Percentiles rank a stretch among this genome's conserved stretches.
Conservation (phyloP, 345 rosid genomes). For the Gossypium raimondii region DNA sequence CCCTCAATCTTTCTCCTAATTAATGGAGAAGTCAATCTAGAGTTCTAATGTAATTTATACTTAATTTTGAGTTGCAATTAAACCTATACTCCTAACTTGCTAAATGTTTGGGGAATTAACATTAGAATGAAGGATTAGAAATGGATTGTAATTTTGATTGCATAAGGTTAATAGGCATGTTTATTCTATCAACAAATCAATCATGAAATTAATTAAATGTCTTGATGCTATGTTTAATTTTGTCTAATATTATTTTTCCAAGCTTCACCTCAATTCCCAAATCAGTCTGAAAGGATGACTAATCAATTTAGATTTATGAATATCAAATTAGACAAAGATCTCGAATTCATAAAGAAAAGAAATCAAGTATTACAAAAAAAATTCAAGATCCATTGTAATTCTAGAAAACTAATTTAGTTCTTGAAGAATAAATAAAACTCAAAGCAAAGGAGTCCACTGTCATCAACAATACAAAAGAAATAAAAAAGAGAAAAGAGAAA, state of each 20-base stretch:
- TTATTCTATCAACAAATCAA: not conserved
- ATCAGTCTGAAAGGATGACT: not conserved
- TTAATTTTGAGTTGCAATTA: not conserved
- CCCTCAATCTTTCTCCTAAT: not conserved
- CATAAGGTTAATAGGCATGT: not conserved
- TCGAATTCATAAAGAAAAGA: not conserved
- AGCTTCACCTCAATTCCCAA: not conserved
- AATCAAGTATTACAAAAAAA: too few species aligned
- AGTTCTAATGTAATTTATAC: too few species aligned
- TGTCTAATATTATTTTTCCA: not conserved
- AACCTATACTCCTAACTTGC: not conserved
- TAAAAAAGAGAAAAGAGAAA: not conserved
- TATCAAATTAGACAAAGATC: not conserved
- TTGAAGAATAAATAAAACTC: too few species aligned
- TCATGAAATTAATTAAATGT: not conserved
- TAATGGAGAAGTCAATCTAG: too few species aligned
- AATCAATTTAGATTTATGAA: not conserved
- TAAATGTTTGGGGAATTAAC: not conserved
- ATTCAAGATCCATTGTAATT: too few species aligned
- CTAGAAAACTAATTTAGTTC: too few species aligned
- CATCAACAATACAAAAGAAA: not conserved
- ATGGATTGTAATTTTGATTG: not conserved
- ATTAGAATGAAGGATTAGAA: too few species aligned
- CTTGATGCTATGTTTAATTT: not conserved
- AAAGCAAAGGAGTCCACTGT: not conserved